Base-by-base conservation (phyloP, 1,284 basidiomycete species). In the Moesziomyces antarcticus region DNA sequence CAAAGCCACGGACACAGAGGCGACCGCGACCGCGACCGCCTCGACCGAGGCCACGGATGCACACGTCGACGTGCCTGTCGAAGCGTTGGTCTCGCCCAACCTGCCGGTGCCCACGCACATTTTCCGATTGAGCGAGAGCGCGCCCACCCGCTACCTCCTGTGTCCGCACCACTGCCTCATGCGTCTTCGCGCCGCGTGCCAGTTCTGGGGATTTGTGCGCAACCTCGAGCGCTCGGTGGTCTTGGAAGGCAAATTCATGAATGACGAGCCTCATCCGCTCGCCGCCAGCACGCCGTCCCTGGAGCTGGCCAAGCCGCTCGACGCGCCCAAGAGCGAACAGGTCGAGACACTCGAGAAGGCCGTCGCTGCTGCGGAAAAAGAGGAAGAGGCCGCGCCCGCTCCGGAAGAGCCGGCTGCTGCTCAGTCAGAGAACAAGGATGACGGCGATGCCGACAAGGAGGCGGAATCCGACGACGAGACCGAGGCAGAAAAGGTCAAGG, bases 51-150 rank as follows among this genome's bases (percentile, higher is more conserved):
- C 57, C 21, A 33, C 37, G 6, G 59, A 60, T 14, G 50, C 51
- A 14, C 43, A 56, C 18, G 54, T 40, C 5, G 18, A 21, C 11
- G 35, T 41, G 21, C 24, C 63, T 10, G 4, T 40, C 7, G 59
- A 57, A 5, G 21, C 44, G 6, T 5, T 59, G 6, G 43, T 58
- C 3, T 47, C 46, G 24, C 24, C 54, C 13, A 37, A 60, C 6
- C 53, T 81, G 13, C 78, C 78, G 0, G 77, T 84, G 1, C 82
- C 82, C 1, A 82, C 82, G 8, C 82, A 84, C 55, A 82, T 81
- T 56, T 84, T 84, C 72, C 73, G 82, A 6, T 43, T 84, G 21
- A 75, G 68, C 46, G 82, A 83, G 20, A 59, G 73, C 3, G 67
- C 77, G 7, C 60, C 73, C 0, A 75, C 59, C 11, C 75, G 81